Base-by-base conservation (phyloP, 805 yeast genomes). In the Komagataella pastoris region DNA sequence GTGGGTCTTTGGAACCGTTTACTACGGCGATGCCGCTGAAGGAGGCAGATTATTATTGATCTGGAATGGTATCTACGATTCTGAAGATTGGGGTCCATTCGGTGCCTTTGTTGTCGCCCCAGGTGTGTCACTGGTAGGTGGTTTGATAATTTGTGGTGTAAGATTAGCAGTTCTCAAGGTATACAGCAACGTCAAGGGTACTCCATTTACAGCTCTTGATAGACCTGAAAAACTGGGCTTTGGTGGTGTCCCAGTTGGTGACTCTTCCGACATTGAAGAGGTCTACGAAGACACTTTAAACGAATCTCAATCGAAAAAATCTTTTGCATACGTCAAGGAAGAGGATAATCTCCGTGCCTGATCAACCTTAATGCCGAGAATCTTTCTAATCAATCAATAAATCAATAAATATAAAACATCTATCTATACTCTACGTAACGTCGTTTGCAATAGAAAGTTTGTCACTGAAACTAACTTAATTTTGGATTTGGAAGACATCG, bases 61-160 rank as follows among this genome's bases (percentile, higher is more conserved):
- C 51, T 78, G 83, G 80, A 81, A 85, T 59, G 97, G 97, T 47
- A 69, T 90, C 24, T 90, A 90, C 61, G 70, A 75, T 55, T 70
- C 77, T 5, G 77, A 75, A 49, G 97, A 90, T 62, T 90, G 97
- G 97, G 87, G 95, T 59, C 82, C 95, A 0, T 90, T 90, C 69
- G 97, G 96, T 21, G 96, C 97, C 1, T 90, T 90, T 66, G 91
- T 86, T 6, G 85, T 83, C 55, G 93, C 97, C 1, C 97, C 97
- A 5, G 73, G 82, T 46, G 95, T 91, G 24, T 88, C 91, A 8
- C 56, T 89, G 2, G 55, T 83, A 5, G 70, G 82, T 54, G 81
- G 86, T 2, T 65, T 77, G 12, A 59, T 71, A 24, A 71, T 74
- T 47, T 74, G 85, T 24, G 81, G 60, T 3, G 21, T 72, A 14